A percentile compares a stretch with the other conserved stretches of the same genome.
Conservation (phyloP, 768 basidiomycete species). For the Trametes gibbosa region DNA sequence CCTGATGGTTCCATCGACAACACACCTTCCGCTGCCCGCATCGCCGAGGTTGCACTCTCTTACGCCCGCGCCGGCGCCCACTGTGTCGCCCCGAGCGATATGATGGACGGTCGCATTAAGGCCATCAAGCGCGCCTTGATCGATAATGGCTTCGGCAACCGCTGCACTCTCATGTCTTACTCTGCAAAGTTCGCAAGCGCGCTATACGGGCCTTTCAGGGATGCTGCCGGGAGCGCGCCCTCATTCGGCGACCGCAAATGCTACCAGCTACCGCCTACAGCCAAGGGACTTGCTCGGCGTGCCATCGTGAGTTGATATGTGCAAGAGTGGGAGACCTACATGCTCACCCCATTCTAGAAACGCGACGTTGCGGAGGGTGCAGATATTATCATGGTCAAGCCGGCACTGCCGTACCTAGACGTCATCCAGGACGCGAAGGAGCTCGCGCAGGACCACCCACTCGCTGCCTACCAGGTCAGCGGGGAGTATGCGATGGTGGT, state of each 20-base stretch:
- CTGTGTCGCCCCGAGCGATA: slow-evolving; percentile 97
- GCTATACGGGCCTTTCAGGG: slow-evolving; percentile 97
- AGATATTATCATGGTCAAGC: slow-evolving; percentile 99
- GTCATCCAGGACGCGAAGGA: slow-evolving; percentile 86
- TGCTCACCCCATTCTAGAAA: slow-evolving; percentile 45
- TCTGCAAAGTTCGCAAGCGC: slow-evolving; percentile 96
- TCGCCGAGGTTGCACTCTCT: slow-evolving; percentile 87
- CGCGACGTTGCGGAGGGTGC: slow-evolving; percentile 91
- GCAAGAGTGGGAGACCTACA: neutral
- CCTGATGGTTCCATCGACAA: slow-evolving; percentile 76
- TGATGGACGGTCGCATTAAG: slow-evolving; percentile 97
- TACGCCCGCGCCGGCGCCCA: slow-evolving; percentile 97
- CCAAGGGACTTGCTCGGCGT: slow-evolving; percentile 85
- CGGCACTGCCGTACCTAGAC: slow-evolving; percentile 93
- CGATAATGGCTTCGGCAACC: slow-evolving; percentile 80
- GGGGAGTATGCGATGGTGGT: slow-evolving; percentile 98
- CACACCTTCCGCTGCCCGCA: slow-evolving; percentile 75
- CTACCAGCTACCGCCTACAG: slow-evolving; percentile 92
- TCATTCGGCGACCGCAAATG: slow-evolving; percentile 96
- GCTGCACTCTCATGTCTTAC: slow-evolving; percentile 93
- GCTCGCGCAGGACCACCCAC: slow-evolving; percentile 80
- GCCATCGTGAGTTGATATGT: slow-evolving; percentile 71
- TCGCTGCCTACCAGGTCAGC: slow-evolving; percentile 97
- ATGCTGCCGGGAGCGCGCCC: slow-evolving; percentile 96
- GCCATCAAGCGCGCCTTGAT: slow-evolving; percentile 87